Base-by-base conservation (phyloP, 2,329 filamentous ascomycete genomes). In the Calonectria leucothoes region DNA sequence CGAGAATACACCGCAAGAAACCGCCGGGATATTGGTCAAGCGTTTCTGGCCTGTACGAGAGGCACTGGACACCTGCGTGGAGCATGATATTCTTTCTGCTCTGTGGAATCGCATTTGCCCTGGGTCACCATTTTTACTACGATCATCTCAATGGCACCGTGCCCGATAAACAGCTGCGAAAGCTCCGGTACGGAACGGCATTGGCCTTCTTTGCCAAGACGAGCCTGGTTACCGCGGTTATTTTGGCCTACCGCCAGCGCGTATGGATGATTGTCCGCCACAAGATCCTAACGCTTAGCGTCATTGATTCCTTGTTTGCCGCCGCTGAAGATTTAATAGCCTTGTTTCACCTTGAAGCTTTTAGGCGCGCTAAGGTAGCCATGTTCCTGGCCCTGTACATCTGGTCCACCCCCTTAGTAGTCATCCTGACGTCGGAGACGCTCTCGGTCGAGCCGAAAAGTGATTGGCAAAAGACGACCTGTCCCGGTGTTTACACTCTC, bases 351-450 rank as follows among this genome's bases (percentile, higher is more conserved):
- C 29, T 68, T n/a, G 73, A 73, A n/a, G 67, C 64, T 20, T 66
- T 66, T 33, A 27, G 29, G 25, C 70, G 51, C 15, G 66, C 73
- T 2, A 52, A 39, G 27, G 25, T 73, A 2, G 57, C 51, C 7
- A 61, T 75, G 57, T 75, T 49, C 48, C 67, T 75, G 17, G 64
- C 73, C 17, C 20, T 75, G 23, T 75, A 73, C n/a, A 59, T 73
- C 25, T 75, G 67, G 73, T 42, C 59, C 1, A 75, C 55, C 20
- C 73, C 73, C 23, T 66, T 74, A 2, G 45, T 75, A 33, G 71
- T 75, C 15, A 75, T 74, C 23, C 49, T 74, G 8, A 71, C 74
- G 7, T 71, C 71, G 2, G 68, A 55, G 15, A 72, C 74, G 5
- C 71, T 74, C 7, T 57, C 57, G 4, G 61, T 69, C 15, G 55